A percentile compares a stretch with the other conserved stretches of the same genome.
Evolutionary conservation across 1,284 basidiomycete species (phyloP).

Genomic region (Gomphus bonarii): DNA sequence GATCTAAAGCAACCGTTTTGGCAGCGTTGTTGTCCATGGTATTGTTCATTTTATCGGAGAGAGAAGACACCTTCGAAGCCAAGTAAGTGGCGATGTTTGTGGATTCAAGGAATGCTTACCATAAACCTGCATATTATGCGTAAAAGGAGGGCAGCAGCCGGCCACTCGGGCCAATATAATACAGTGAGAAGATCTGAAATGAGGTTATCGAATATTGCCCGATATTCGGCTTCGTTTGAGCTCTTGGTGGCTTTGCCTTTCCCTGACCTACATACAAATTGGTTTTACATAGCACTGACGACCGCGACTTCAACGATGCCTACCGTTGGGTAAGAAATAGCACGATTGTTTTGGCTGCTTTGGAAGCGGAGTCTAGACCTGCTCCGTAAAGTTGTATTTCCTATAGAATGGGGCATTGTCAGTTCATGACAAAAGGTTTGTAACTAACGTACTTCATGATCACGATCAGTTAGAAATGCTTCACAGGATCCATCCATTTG

Average conservation of each 20-base stretch:
- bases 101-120: conserved; percentile 34
- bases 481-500: conserved; percentile 36
- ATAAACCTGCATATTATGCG: conserved; percentile 73
- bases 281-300: neutral
- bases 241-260: conserved; percentile 80
- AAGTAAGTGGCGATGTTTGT: neutral
- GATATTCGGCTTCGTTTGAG: conserved; percentile 84
- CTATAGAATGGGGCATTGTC: conserved; percentile 21
- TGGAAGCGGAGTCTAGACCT: conserved; percentile 70
- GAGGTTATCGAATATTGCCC: conserved; percentile 82
- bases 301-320: conserved; percentile 3
- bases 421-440: conserved; percentile 1
- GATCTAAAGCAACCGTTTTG: conserved; percentile 84
- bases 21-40: conserved; percentile 69
- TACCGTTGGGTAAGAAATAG: conserved; percentile 76
- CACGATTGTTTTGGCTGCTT: conserved; percentile 76
- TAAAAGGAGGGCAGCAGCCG: conserved; percentile 77
- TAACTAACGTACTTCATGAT: conserved; percentile 38
- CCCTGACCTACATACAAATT: conserved; percentile 43
- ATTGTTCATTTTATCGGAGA: conserved; percentile 69
- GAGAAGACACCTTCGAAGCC: conserved; percentile 47
- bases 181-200: conserved; percentile 84
- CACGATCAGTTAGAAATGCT: conserved; percentile 53
- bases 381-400: conserved; percentile 57
- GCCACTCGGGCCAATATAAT: conserved; percentile 94